Evolutionary conservation across 495 filamentous ascomycete species (phyloP).

Genomic region (Peziza echinospora): DNA sequence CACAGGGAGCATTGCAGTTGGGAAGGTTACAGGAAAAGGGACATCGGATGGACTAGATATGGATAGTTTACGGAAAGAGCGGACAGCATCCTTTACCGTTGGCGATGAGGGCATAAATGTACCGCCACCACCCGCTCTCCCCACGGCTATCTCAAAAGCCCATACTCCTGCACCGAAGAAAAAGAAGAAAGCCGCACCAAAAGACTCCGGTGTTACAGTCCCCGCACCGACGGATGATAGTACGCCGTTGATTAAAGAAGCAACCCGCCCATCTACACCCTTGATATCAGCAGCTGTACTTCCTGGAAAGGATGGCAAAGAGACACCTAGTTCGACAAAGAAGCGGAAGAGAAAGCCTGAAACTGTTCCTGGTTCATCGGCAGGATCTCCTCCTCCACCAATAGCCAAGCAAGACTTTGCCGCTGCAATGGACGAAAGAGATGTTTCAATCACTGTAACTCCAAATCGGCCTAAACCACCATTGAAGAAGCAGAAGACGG

Average conservation of each 20-base stretch:
- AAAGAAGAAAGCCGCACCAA: conserved; percentile 13
- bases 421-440: conserved; percentile 1
- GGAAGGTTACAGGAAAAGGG: too few relatives aligned
- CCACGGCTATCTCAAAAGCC: neutral
- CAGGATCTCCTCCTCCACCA: too few relatives aligned
- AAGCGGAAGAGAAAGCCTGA: conserved; percentile 18
- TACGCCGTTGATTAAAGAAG: too few relatives aligned
- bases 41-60: neutral
- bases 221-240: neutral
- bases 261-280: too few relatives aligned
- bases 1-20: neutral
- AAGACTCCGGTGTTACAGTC: neutral
- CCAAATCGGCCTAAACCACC: conserved; percentile 2
- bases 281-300: too few relatives aligned
- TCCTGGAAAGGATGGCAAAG: too few relatives aligned
- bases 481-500: conserved; percentile 13
- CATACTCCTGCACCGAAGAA: conserved; percentile 9
- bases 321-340: conserved; percentile 6
- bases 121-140: neutral
- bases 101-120: neutral
- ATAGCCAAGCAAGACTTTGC: too few relatives aligned
- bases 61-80: conserved; percentile 8
- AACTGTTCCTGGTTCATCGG: too few relatives aligned
- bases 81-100: conserved; percentile 9
- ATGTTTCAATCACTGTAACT: conserved; percentile 1